Percentiles rank a stretch among this genome's conserved stretches.
These are phyloP conservation scores for Fraxinus sp. DNA, from an alignment of 305 asterid genomes.

Conservation along the genomic window DNA sequence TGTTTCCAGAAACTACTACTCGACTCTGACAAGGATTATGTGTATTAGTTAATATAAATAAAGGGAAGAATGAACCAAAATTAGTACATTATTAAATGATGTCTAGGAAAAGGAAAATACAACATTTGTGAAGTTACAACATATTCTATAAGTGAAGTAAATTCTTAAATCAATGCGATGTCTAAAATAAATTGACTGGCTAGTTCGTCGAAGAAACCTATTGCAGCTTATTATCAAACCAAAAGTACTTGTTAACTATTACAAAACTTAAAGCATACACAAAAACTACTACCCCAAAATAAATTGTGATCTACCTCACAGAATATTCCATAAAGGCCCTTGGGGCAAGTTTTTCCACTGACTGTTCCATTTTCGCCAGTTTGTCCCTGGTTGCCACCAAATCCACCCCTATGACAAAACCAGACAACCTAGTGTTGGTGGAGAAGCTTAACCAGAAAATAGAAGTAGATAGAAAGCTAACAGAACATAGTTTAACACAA, in stretches of 20 bases:
- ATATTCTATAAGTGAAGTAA: background rate
- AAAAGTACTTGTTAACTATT: background rate
- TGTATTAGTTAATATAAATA: background rate
- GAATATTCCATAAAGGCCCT: conserved; percentile 88
- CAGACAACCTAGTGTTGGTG: conserved; percentile 14
- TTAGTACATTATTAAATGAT: conserved; percentile 4
- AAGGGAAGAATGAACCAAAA: conserved; percentile 13
- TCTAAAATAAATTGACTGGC: background rate
- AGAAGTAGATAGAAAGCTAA: background rate
- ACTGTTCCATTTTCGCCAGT: conserved; percentile 81
- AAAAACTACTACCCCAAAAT: background rate
- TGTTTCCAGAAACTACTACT: conserved; percentile 12
- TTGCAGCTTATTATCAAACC: background rate
- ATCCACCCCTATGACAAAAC: conserved; percentile 71
- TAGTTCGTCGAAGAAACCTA: background rate
- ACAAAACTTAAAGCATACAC: background rate
- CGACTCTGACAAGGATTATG: conserved; percentile 4
- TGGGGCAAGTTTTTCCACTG: conserved; percentile 94
- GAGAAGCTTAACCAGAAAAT: conserved; percentile 10
- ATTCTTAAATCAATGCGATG: background rate
- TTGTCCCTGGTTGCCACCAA: conserved; percentile 62
- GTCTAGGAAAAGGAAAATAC: conserved; percentile 10
- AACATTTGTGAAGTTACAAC: background rate
- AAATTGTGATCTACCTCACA: conserved; percentile 59
- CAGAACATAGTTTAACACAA: background rate